A percentile compares a stretch with the other conserved stretches of the same genome.
Evolutionary conservation across 257 asterid species (phyloP).

Genomic region (Leonotis leonurus): DNA sequence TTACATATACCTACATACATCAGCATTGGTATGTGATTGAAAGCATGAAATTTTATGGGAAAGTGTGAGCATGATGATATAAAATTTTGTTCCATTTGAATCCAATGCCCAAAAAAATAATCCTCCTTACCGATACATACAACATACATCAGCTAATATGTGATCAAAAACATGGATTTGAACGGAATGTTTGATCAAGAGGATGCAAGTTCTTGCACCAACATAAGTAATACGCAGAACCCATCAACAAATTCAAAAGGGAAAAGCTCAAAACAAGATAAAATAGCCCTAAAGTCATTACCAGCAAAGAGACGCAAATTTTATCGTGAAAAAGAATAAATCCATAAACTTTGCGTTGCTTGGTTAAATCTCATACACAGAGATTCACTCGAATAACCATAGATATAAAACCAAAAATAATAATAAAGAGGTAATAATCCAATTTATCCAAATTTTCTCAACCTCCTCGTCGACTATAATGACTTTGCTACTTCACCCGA

Average conservation of each 20-base stretch:
- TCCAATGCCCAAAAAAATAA: not conserved
- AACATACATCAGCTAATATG: not conserved
- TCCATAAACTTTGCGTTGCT: not conserved
- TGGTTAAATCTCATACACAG: not conserved
- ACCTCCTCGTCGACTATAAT: conserved; percentile 25
- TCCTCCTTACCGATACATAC: not conserved
- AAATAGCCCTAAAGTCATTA: not conserved
- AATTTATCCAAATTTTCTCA: conserved; percentile 18
- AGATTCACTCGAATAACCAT: conserved; percentile 6
- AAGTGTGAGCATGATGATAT: conserved; percentile 1
- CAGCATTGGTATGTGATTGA: not conserved
- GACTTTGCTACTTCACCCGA: not conserved
- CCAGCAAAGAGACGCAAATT: conserved; percentile 10
- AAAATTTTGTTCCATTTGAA: not conserved
- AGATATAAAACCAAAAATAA: not conserved
- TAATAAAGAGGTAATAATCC: not conserved
- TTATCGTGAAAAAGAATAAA: not conserved
- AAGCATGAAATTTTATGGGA: not conserved
- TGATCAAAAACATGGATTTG: not conserved
- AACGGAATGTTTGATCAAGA: not conserved
- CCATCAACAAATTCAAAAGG: not conserved
- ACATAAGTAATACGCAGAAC: not conserved
- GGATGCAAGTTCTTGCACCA: not conserved
- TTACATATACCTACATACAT: conserved; percentile 10
- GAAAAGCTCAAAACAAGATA: not conserved